phyloP scores from a whole-genome alignment of 106 monocot species.

The Vanilla planifolia region DNA sequence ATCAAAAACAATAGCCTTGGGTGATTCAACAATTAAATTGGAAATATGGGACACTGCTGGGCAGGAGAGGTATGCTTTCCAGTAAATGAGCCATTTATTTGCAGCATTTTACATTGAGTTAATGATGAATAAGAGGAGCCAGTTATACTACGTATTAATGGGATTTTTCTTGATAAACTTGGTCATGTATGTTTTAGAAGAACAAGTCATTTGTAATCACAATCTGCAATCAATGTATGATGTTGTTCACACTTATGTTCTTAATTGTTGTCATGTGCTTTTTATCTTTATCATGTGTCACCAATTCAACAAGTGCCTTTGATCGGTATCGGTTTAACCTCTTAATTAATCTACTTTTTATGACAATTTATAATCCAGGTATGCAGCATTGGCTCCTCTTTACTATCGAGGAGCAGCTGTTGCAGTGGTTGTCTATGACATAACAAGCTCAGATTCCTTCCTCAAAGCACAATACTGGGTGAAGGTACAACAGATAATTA shows the following conservation, averaged over 20 bases:
- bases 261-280: no score
- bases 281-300: no score
- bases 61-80: conserved; percentile 62
- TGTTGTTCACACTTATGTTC: no score
- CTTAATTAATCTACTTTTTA: neutral
- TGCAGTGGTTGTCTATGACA: conserved; percentile 95
- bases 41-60: conserved; percentile 99
- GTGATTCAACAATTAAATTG: conserved; percentile 88
- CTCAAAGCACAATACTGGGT: conserved; percentile 93
- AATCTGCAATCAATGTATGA: no score
- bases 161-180: no score
- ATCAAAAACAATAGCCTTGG: conserved; percentile 87
- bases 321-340: neutral
- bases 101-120: no score
- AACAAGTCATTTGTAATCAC: no score
- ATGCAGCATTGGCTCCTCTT: conserved; percentile 92
- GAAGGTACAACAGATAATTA: no score
- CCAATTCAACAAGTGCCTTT: no score
- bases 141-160: no score
- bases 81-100: neutral
- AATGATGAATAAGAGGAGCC: no score
- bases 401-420: conserved; percentile 93
- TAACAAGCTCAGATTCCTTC: conserved; percentile 88
- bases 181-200: no score
- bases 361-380: conserved; percentile 21